These are phyloP conservation scores for Brachypodium distachyon DNA, from an alignment of 202 grass and related monocot species.

Conservation along the genomic window DNA sequence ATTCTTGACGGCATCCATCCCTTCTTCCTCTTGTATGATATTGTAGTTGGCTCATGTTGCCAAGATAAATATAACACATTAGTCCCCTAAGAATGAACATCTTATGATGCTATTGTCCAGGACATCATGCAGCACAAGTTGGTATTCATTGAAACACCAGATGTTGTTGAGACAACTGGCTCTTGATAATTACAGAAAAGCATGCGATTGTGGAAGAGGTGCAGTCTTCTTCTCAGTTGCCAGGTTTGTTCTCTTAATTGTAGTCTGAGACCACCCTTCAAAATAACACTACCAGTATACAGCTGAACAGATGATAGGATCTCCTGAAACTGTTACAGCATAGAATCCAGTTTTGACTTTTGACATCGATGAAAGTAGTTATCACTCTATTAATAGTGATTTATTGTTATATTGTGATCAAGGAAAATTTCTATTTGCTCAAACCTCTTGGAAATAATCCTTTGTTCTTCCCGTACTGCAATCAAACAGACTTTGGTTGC, in stretches of 20 bases:
- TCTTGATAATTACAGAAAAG: constrained; percentile 91
- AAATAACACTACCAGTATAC: neutral
- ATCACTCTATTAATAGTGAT: neutral
- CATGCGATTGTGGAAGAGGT: constrained; percentile 84
- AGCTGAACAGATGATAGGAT: neutral
- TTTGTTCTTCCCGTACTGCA: no score
- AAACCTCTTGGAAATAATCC: no score
- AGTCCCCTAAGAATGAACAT: neutral
- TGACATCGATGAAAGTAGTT: neutral
- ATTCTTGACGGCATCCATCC: neutral
- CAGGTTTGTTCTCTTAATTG: constrained; percentile 28
- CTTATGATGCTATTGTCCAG: constrained; percentile 34
- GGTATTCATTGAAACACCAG: constrained; percentile 92
- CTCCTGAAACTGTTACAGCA: neutral
- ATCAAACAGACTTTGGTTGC: no score
- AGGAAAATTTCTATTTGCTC: no score
- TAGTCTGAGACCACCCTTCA: constrained; percentile 1
- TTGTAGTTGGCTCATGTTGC: neutral
- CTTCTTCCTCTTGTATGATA: neutral
- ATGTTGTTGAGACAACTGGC: constrained; percentile 95
- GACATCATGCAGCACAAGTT: constrained; percentile 94
- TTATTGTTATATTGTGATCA: neutral
- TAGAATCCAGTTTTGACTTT: neutral
- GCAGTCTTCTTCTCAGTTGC: constrained; percentile 91
- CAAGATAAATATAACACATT: neutral